Evolutionary conservation across 306 rosid genomes (phyloP), one percentile per base, ranked within the genome.

Genomic region (Abrus precatorius): DNA sequence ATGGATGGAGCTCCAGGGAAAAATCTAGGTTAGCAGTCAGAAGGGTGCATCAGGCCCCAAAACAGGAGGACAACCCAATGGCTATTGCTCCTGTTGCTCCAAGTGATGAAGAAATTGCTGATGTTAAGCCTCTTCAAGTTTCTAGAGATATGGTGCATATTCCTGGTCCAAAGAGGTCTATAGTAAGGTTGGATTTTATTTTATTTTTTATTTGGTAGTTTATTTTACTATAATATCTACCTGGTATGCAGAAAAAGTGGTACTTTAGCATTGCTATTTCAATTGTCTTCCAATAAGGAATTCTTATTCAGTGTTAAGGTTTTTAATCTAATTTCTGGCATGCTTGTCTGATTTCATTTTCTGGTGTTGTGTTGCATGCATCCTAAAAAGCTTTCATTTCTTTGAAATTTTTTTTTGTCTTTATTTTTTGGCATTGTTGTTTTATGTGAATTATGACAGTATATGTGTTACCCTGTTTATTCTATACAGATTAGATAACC

Each of bases 1-100:
- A 92, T 84, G 97, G 98, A 84, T 95, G 97, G 97, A 93, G 91
- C 40, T 95, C 97, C 43, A 83, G 99, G 78, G 99, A 93, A 36
- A 91, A 89, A 86, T 88, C 96, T 64, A 88, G 87, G 80, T 82
- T 90, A 54, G 88, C 97, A 32, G 66, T 82, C 71, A 90, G 79
- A 85, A 93, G 94, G 85, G 81, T 73, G 64, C 94, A 87, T 52
- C 91, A 81, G 30, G 66, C 83, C 80, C 77, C 88, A 66, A 93
- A 74, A 84, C 92, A 88, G 9, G 99, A 95, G 14, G 99, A 91
- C 54, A 90, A 70, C 76, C 6, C 87, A 36, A 44, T 64, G 78
- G 57, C 85, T 72, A 57, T 56, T 59, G 40, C 79, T 84, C 73
- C 61, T 84, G 83, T 13, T 75, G 82, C 30, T 84, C 94, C 86